Percentiles rank a stretch among this genome's conserved stretches.
Evolutionary conservation across 2,329 filamentous ascomycete species (phyloP).

Genomic region (Pseudocercospora ulei): DNA sequence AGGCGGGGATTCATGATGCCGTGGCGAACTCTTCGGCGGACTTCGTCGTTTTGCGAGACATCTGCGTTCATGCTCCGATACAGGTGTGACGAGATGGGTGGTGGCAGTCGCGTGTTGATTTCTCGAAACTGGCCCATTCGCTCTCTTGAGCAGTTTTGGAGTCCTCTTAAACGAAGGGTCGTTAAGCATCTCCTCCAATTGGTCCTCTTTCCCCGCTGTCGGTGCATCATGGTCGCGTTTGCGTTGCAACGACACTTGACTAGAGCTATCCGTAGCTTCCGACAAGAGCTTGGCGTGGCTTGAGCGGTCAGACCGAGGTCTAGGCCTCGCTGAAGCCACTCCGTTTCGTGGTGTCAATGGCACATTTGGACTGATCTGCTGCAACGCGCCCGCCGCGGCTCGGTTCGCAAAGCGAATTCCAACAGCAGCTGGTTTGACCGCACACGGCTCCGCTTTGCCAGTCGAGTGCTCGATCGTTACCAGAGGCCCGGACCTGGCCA

Average conservation of each 20-base stretch:
- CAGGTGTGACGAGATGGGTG: slow-evolving; percentile 11
- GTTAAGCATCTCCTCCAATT: slow-evolving; percentile 25
- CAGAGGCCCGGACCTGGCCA: too few relatives aligned
- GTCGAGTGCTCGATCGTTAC: not conserved
- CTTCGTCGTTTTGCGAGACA: slow-evolving; percentile 11
- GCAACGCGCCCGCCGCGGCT: slow-evolving; percentile 10
- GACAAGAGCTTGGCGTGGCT: slow-evolving; percentile 26
- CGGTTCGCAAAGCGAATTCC: slow-evolving; percentile 3
- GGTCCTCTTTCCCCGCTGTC: slow-evolving; percentile 15
- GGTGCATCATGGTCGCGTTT: slow-evolving; percentile 4
- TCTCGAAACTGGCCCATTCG: not conserved
- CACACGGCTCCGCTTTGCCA: not conserved
- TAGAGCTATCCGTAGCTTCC: slow-evolving; percentile 27
- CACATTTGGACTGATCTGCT: slow-evolving; percentile 23
- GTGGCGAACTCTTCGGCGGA: slow-evolving; percentile 3
- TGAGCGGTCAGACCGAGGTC: slow-evolving; percentile 14
- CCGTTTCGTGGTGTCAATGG: slow-evolving; percentile 9
- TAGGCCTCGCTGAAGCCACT: slow-evolving; percentile 8
- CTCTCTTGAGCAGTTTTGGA: slow-evolving; percentile 7
- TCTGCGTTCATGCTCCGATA: slow-evolving; percentile 5
- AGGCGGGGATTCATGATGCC: slow-evolving; percentile 22
- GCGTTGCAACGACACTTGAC: slow-evolving; percentile 14
- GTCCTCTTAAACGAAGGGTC: slow-evolving; percentile 15
- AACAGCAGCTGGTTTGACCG: not conserved
- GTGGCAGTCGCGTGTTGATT: slow-evolving; percentile 2